Base-by-base conservation (phyloP, 352 stramenopile species). In the Phytopythium boreale region DNA sequence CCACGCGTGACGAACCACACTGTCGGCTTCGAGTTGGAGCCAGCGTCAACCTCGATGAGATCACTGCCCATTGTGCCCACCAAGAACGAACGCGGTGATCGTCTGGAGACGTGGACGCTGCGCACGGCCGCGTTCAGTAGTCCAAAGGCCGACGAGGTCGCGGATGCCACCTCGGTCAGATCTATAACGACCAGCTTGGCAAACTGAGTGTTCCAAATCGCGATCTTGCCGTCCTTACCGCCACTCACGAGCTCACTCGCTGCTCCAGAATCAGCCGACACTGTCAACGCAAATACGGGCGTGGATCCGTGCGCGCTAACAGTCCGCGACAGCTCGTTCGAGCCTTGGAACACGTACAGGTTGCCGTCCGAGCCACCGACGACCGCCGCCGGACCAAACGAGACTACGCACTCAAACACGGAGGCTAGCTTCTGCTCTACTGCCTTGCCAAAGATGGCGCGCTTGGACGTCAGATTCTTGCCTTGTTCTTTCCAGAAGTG, bases 21-120 rank as follows among this genome's bases (percentile, higher is more conserved):
- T 24, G 57, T 69, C 11, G 14, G 59, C 50, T 31, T 61, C 17
- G n/a, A 68, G 61, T 20, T 51, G 8, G 66, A 65, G 17, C 44
- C 70, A 8, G 74, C 63, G 68, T 94, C 89, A 27, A 98, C 53
- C 61, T 98, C 89, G 12, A 96, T 71, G 14, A 98, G 61, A 62
- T 98, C 87, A 37, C 88, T 97, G 14, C 89, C 91, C 39, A 57
- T 66, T 19, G 90, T 97, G 20, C 92, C 93, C 17, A 98, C 69
- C 11, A 98, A 62, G 20, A 97, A 71, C 5, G 64, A 60, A 26
- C 76, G 65, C 9, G 72, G 67, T 10, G 71, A 77, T 26, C 67
- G 44, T n/a, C 39, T 61, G 44, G 56, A 67, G 10, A 61, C 59
- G 41, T 71, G 82, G n/a, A 92, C 46, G 52, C 80, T 90, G 49